Percentiles rank a stretch among this genome's conserved stretches.
Conservation (phyloP, 768 basidiomycete genomes). For the Hypholoma sublateritium region DNA sequence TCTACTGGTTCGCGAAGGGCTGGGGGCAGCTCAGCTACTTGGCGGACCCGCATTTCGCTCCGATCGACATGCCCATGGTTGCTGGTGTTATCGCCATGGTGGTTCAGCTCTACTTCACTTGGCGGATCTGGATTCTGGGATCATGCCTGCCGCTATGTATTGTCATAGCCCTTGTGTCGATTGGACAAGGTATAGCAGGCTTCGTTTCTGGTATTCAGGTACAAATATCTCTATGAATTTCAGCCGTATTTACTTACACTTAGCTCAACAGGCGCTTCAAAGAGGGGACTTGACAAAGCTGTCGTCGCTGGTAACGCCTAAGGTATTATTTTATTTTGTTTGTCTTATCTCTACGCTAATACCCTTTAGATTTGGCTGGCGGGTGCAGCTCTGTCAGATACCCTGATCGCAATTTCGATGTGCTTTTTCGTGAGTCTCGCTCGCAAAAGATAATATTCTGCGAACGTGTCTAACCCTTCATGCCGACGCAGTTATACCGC, state of each 20-base stretch:
- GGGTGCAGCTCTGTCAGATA: background rate
- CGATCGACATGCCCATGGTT: conserved; percentile 3
- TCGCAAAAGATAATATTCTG: too few relatives aligned
- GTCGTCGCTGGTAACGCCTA: background rate
- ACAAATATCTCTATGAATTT: too few relatives aligned
- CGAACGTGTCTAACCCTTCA: background rate
- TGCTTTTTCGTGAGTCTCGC: background rate
- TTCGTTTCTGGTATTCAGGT: conserved; percentile 2
- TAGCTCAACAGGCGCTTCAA: background rate
- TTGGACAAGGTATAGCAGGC: conserved; percentile 1
- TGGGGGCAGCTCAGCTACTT: conserved; percentile 2
- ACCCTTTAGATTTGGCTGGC: background rate
- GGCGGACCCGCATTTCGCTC: background rate
- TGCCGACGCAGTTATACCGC: background rate
- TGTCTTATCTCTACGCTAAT: background rate
- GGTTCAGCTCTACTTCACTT: conserved; percentile 4
- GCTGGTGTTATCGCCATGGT: conserved; percentile 2
- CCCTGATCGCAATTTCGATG: conserved; percentile 1
- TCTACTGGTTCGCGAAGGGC: conserved; percentile 1
- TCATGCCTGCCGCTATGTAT: background rate
- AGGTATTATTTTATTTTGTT: background rate
- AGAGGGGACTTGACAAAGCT: background rate
- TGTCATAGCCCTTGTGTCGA: background rate
- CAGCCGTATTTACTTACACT: background rate
- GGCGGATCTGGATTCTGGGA: conserved; percentile 5